These are phyloP conservation scores for Ogataea paraovalis DNA, from an alignment of 805 yeast species.

Conservation along the genomic window DNA sequence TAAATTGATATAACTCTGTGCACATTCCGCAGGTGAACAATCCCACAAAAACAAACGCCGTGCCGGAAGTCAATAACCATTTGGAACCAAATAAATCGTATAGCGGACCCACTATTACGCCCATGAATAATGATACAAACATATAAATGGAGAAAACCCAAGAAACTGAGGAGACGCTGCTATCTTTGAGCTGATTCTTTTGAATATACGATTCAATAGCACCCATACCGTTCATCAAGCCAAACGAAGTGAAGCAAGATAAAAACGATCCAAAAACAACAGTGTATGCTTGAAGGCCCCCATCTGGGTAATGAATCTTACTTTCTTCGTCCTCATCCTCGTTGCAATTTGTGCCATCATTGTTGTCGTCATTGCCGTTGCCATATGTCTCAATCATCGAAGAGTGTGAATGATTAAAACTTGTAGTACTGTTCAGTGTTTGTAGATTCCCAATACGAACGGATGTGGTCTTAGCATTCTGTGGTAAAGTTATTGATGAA, in stretches of 20 bases:
- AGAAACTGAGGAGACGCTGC: conserved; percentile 45
- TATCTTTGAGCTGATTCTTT: conserved; percentile 46
- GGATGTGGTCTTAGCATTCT: conserved; percentile 26
- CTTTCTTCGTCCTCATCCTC: conserved; percentile 15
- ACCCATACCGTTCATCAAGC: conserved; percentile 56
- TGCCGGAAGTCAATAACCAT: conserved; percentile 38
- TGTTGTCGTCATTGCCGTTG: conserved; percentile 35
- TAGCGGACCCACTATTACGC: conserved; percentile 52
- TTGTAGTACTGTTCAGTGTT: neutral
- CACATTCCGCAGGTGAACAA: conserved; percentile 49
- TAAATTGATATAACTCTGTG: conserved; percentile 36
- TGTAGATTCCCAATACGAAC: neutral
- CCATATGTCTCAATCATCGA: conserved; percentile 13
- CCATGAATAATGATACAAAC: conserved; percentile 44
- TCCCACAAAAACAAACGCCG: conserved; percentile 42
- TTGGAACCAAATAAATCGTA: conserved; percentile 53
- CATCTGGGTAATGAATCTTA: conserved; percentile 46
- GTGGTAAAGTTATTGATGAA: conserved; percentile 12
- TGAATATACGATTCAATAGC: conserved; percentile 59
- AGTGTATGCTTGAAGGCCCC: conserved; percentile 52
- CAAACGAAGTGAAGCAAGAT: conserved; percentile 52
- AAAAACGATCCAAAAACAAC: conserved; percentile 57
- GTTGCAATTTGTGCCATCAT: neutral
- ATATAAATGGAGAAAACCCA: conserved; percentile 64
- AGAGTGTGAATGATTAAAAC: neutral